These are phyloP conservation scores for Trichothecium roseum DNA, from an alignment of 2,329 filamentous ascomycete species.

Conservation along the genomic window DNA sequence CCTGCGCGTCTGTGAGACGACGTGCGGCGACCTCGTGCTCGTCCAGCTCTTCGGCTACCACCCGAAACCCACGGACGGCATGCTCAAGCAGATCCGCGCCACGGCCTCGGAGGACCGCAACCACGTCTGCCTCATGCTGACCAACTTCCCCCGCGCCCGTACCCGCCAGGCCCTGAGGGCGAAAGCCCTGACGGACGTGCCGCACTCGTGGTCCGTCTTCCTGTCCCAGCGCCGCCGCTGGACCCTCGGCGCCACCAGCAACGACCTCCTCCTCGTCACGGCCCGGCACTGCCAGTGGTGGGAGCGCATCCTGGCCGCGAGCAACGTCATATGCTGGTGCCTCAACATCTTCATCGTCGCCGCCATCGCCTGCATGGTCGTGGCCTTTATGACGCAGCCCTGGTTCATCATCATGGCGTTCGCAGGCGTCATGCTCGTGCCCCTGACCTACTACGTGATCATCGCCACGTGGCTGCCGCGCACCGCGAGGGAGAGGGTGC, in stretches of 20 bases:
- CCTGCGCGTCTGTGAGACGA: constrained; percentile 12
- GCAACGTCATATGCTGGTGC: constrained; percentile 13
- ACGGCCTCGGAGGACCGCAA: constrained; percentile 14
- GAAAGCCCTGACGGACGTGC: constrained; percentile 27
- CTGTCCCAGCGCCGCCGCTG: constrained; percentile 17
- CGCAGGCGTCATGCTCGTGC: constrained; percentile 14
- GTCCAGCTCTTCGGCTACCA: constrained; percentile 13
- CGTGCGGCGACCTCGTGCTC: constrained; percentile 12
- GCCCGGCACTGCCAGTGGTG: constrained; percentile 13
- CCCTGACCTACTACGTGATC: constrained; percentile 12
- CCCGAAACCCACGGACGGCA: constrained; percentile 10
- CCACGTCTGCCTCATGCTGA: constrained; percentile 14
- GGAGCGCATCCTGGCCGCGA: constrained; percentile 13
- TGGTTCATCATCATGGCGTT: constrained; percentile 15
- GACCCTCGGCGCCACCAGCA: constrained; percentile 15
- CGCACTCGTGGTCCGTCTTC: constrained; percentile 27
- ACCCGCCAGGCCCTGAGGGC: constrained; percentile 29
- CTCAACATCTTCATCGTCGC: constrained; percentile 15
- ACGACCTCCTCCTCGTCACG: constrained; percentile 11
- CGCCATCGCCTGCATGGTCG: constrained; percentile 15
- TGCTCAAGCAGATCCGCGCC: constrained; percentile 13
- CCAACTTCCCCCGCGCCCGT: constrained; percentile 19
- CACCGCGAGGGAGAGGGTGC: constrained; percentile 10
- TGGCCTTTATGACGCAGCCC: constrained; percentile 15
- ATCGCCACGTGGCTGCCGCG: constrained; percentile 13